Base-by-base conservation (phyloP, 306 rosid species). In the Gillenia trifoliata region DNA sequence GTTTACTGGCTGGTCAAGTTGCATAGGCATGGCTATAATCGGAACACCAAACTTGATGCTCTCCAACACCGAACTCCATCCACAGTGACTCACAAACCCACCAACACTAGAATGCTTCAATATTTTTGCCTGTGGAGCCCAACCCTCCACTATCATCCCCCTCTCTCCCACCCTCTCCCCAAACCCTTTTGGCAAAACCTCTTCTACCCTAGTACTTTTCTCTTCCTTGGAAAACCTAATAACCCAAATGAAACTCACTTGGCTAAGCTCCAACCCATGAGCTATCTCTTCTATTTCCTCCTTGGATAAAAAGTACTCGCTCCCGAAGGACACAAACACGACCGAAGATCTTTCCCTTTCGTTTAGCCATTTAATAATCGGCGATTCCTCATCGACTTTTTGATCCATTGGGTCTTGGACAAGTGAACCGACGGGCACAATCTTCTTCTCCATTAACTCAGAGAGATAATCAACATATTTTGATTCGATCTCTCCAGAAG, bases 31-130 rank as follows among this genome's bases (percentile, higher is more conserved):
- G 11, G 62, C 85, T 5, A 81, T 68, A 0, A 81, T 64, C 8
- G 85, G 85, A 5, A 72, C 75, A 4, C 85, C 75, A 23, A 59
- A 41, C 45, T 23, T 29, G 34, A 76, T n/a, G 71, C 85, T 66
- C 62, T 82, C 82, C 79, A 81, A 36, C 68, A 68, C 66, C 15
- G 82, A 81, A 49, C 61, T 73, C 85, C 85, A 81, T 26, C 85
- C 82, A 43, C 84, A 81, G 52, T 81, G 84, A 76, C 81, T 76
- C 78, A 70, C 78, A 50, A 81, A 77, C 38, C 83, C 83, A 6
- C 83, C 83, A 1, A 75, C 62, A 64, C 55, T 78, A 0, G 49
- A 2, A 45, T 78, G 86, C 29, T 31, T 16, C 52, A 82, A 20
- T 20, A 82, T 71, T 29, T 22, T 72, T 5, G 30, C 64, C 31